Conservation (phyloP, 2,329 filamentous ascomycete species). For the Tolypocladium inflatum region DNA sequence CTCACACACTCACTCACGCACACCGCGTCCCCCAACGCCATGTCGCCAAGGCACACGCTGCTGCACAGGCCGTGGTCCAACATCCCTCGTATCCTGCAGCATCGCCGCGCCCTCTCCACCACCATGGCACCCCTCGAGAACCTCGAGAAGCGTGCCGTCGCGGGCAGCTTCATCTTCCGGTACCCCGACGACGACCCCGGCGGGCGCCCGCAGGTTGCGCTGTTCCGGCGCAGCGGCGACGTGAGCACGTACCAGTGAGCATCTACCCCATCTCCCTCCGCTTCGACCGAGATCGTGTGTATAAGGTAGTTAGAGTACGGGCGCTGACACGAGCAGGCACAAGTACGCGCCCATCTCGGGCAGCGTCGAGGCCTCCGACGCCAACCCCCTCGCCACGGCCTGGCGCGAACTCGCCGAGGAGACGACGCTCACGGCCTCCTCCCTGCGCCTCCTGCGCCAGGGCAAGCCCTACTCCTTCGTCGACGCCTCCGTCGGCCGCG, state of each 20-base stretch:
- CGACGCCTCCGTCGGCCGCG: constrained; percentile 41
- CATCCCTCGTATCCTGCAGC: background rate
- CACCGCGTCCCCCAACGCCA: too few species aligned
- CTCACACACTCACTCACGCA: background rate
- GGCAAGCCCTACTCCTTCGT: constrained; percentile 50
- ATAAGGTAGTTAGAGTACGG: background rate
- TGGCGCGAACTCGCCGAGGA: constrained; percentile 56
- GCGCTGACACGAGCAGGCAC: constrained; percentile 23
- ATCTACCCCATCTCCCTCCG: background rate
- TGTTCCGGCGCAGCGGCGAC: constrained; percentile 51
- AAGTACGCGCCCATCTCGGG: constrained; percentile 55
- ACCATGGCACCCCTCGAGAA: constrained; percentile 9
- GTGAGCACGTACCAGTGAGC: constrained; percentile 51
- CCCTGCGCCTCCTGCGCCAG: constrained; percentile 40
- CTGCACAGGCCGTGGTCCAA: background rate
- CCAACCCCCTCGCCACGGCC: constrained; percentile 44
- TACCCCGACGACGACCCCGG: constrained; percentile 22
- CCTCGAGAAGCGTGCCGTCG: constrained; percentile 27
- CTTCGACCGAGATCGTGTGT: background rate
- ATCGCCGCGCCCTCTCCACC: background rate
- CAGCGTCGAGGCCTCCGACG: constrained; percentile 44
- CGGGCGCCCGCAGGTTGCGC: constrained; percentile 39
- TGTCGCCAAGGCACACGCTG: background rate
- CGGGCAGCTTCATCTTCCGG: constrained; percentile 42
- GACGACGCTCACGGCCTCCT: constrained; percentile 39